These are phyloP conservation scores for Phytophthora kernoviae DNA, from an alignment of 352 stramenopile genomes.

Conservation along the genomic window DNA sequence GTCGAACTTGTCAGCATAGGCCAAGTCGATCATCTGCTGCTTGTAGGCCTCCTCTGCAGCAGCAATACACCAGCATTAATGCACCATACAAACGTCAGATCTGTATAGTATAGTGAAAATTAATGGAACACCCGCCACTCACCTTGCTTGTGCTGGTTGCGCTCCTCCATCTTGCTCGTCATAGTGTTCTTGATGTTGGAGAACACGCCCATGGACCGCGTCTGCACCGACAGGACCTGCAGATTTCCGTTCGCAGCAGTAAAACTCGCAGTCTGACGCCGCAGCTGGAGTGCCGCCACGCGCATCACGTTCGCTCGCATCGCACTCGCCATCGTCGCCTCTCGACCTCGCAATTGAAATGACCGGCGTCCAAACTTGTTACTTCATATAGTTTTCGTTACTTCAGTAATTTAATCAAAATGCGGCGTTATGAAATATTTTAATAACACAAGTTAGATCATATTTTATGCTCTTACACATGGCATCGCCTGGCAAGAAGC, in stretches of 20 bases:
- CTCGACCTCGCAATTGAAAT: conserved; percentile 14
- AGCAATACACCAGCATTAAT: background rate
- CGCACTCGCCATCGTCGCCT: conserved; percentile 47
- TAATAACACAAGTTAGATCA: background rate
- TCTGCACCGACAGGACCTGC: conserved; percentile 27
- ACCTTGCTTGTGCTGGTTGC: conserved; percentile 84
- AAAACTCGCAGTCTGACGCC: conserved; percentile 16
- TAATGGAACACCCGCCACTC: too few relatives aligned
- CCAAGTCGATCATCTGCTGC: conserved; percentile 76
- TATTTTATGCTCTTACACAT: background rate
- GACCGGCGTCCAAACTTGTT: background rate
- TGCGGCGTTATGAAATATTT: too few relatives aligned
- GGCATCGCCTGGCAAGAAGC: conserved; percentile 7
- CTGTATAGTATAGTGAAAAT: background rate
- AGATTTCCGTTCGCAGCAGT: background rate
- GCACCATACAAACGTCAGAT: conserved; percentile 4
- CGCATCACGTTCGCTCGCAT: conserved; percentile 44
- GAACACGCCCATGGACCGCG: conserved; percentile 77
- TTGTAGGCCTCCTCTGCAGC: conserved; percentile 71
- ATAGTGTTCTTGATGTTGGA: conserved; percentile 74
- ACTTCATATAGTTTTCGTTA: background rate
- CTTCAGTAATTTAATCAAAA: background rate
- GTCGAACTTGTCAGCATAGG: conserved; percentile 71
- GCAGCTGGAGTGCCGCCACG: conserved; percentile 33
- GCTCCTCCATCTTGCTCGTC: conserved; percentile 78